These are phyloP conservation scores for Yarrowia sp. DNA, from an alignment of 805 yeast species.

Conservation along the genomic window DNA sequence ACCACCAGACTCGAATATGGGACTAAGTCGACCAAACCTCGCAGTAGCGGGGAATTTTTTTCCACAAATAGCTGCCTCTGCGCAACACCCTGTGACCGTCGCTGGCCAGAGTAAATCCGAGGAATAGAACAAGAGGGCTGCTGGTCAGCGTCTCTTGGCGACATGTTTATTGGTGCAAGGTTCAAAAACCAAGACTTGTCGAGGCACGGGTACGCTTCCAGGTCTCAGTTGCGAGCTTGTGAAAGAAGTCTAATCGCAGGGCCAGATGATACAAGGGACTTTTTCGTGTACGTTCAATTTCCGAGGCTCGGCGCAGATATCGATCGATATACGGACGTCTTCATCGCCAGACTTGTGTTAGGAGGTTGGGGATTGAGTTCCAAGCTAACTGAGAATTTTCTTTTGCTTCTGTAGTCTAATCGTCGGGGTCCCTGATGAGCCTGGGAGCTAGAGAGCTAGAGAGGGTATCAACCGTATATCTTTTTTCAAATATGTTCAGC, in stretches of 20 bases:
- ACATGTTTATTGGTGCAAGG: background rate
- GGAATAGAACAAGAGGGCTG: background rate
- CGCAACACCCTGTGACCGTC: background rate
- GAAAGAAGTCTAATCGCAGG: constrained; percentile 6
- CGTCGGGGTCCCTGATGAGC: background rate
- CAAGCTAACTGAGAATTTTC: background rate
- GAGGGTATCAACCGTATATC: too few species aligned
- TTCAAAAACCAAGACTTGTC: background rate
- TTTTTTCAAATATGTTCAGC: too few species aligned
- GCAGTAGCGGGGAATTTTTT: background rate
- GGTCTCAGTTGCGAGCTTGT: background rate
- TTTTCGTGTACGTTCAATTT: too few species aligned
- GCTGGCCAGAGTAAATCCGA: background rate
- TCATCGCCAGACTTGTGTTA: background rate
- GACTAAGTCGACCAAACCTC: too few species aligned
- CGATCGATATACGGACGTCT: too few species aligned
- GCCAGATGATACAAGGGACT: background rate
- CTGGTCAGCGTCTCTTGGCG: constrained; percentile 20
- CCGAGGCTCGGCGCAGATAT: too few species aligned
- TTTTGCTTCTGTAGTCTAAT: constrained; percentile 2
- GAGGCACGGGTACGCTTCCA: constrained; percentile 1
- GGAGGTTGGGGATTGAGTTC: background rate
- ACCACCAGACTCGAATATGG: background rate
- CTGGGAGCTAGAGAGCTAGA: background rate
- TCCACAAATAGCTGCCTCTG: background rate